phyloP scores from a whole-genome alignment of 129 eudicot genomes.

The Escallonia rubra region DNA sequence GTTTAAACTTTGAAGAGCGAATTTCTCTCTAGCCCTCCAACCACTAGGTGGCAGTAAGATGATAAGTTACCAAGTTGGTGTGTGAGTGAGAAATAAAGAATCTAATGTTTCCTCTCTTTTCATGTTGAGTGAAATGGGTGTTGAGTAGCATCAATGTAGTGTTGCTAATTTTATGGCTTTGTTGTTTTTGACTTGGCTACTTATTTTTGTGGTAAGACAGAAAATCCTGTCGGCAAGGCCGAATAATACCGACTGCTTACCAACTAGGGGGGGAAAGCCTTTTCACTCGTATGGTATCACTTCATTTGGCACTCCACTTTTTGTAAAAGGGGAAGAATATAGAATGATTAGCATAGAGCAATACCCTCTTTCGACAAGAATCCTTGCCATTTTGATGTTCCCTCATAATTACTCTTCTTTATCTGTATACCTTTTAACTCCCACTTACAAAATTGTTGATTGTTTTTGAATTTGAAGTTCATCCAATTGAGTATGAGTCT shows the following conservation, averaged over 20 bases:
- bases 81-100: background rate
- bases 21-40: background rate
- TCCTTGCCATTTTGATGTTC: slow-evolving; percentile 16
- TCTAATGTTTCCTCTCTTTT: background rate
- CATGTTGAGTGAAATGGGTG: slow-evolving; percentile 1
- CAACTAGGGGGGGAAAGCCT: slow-evolving; percentile 20
- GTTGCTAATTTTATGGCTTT: background rate
- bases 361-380: slow-evolving; percentile 23
- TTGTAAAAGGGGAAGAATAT: slow-evolving; percentile 8
- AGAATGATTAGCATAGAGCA: slow-evolving; percentile 21
- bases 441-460: background rate
- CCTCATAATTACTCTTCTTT: slow-evolving; percentile 19
- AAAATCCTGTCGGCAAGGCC: slow-evolving; percentile 19
- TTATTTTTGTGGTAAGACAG: slow-evolving; percentile 12
- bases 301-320: slow-evolving; percentile 12
- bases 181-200: background rate
- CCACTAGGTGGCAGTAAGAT: background rate
- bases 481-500: too few relatives aligned
- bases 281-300: slow-evolving; percentile 18
- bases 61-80: background rate
- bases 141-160: background rate
- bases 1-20: background rate
- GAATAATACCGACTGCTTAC: slow-evolving; percentile 14
- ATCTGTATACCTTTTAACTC: slow-evolving; percentile 3
- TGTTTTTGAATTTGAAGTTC: background rate